Conservation (phyloP, 2,329 filamentous ascomycete species). For the Pseudocercospora fijiensis region DNA sequence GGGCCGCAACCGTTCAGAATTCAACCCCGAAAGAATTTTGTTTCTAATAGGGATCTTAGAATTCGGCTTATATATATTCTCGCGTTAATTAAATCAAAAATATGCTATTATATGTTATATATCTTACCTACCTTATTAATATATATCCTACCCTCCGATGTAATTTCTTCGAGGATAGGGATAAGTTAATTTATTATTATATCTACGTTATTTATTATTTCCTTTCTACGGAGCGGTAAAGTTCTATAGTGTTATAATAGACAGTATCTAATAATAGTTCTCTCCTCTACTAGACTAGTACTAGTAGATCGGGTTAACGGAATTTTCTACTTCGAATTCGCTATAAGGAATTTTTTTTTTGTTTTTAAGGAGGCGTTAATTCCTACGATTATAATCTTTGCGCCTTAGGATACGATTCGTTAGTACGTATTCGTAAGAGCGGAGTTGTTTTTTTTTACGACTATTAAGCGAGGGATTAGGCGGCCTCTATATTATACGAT, state of each 20-base stretch:
- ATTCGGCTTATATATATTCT: slow-evolving; percentile 38
- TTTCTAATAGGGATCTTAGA: too few relatives aligned
- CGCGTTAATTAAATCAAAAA: too few relatives aligned
- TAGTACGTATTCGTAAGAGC: slow-evolving; percentile 38
- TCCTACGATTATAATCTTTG: slow-evolving; percentile 41
- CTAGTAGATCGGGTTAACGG: slow-evolving; percentile 44
- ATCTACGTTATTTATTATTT: slow-evolving; percentile 41
- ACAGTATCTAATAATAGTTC: slow-evolving; percentile 40
- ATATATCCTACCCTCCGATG: slow-evolving; percentile 44
- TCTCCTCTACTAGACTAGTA: too few relatives aligned
- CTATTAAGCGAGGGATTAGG: slow-evolving; percentile 11
- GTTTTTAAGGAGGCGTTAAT: slow-evolving; percentile 44
- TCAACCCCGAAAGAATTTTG: too few relatives aligned
- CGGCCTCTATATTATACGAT: slow-evolving; percentile 16
- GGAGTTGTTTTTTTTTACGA: slow-evolving; percentile 37
- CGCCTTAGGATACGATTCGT: slow-evolving; percentile 39
- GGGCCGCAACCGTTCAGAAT: too few relatives aligned
- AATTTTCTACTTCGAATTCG: slow-evolving; percentile 40
- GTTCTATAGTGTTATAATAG: slow-evolving; percentile 42
- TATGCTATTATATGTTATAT: too few relatives aligned
- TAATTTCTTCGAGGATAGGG: slow-evolving; percentile 42
- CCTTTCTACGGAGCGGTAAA: slow-evolving; percentile 40
- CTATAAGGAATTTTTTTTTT: slow-evolving; percentile 36
- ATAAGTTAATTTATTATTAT: slow-evolving; percentile 44
- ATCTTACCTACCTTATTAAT: slow-evolving; percentile 45